Evolutionary conservation across 345 rosid genomes (phyloP).

Genomic region (Gossypium mustelinum): DNA sequence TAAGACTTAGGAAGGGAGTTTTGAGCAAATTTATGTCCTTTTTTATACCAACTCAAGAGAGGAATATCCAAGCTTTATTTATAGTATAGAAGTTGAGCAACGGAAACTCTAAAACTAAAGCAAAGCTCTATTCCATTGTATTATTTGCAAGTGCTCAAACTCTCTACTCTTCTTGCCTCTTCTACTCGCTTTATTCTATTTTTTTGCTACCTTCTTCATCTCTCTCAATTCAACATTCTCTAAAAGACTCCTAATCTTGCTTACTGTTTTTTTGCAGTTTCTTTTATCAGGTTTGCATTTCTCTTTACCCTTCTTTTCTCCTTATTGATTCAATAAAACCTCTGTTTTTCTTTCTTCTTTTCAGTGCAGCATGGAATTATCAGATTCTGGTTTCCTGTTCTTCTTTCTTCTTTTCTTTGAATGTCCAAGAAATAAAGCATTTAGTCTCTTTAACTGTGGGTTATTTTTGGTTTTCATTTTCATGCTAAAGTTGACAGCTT

Average conservation of each 20-base stretch:
- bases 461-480: neutral
- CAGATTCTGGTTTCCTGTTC: neutral
- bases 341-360: neutral
- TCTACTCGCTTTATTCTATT: neutral
- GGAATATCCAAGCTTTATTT: too few species aligned
- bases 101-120: too few species aligned
- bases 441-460: neutral
- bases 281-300: constrained; percentile 1
- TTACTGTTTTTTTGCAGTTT: neutral
- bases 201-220: neutral
- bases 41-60: too few species aligned
- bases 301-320: neutral
- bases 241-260: neutral
- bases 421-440: neutral
- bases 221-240: neutral
- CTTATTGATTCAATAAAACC: neutral
- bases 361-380: neutral
- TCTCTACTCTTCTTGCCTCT: neutral
- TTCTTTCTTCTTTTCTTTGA: neutral
- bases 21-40: too few species aligned
- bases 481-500: neutral
- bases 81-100: too few species aligned
- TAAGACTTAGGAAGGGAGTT: too few species aligned
- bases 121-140: too few species aligned
- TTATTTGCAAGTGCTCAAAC: too few species aligned